These are phyloP conservation scores for Syzygium grande DNA, from an alignment of 345 rosid genomes.

Conservation along the genomic window DNA sequence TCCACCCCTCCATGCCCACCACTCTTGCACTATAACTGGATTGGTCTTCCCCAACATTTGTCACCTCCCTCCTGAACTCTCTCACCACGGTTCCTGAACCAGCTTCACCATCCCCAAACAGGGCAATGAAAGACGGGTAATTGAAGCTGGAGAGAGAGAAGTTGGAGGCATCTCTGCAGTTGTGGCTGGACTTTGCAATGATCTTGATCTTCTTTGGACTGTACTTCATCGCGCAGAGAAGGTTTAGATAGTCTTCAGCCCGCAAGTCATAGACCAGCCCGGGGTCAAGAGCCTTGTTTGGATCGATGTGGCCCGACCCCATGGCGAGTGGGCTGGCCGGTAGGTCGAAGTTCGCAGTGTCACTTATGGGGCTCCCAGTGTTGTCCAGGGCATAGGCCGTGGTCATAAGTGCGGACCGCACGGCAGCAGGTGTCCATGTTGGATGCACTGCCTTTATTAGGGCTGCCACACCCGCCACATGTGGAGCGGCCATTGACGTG, in stretches of 20 bases:
- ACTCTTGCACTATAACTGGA: constrained; percentile 32
- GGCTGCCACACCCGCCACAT: constrained; percentile 34
- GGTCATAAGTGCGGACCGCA: constrained; percentile 42
- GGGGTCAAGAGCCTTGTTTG: constrained; percentile 40
- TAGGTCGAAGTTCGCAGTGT: background rate
- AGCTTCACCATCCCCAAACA: constrained; percentile 10
- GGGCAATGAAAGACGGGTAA: constrained; percentile 50
- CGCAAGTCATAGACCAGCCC: constrained; percentile 48
- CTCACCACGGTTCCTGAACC: constrained; percentile 1
- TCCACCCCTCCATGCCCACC: constrained; percentile 33
- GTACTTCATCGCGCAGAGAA: constrained; percentile 44
- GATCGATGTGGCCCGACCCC: constrained; percentile 46
- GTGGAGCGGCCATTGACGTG: constrained; percentile 45
- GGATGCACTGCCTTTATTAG: constrained; percentile 27
- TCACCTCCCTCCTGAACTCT: constrained; percentile 33
- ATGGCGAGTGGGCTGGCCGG: constrained; percentile 54
- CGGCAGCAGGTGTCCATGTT: constrained; percentile 39
- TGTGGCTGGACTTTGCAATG: constrained; percentile 27
- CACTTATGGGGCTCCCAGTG: constrained; percentile 24
- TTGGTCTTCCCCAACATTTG: constrained; percentile 38
- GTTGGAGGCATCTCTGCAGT: constrained; percentile 20
- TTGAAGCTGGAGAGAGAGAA: constrained; percentile 25
- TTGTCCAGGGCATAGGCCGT: constrained; percentile 29
- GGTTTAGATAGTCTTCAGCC: constrained; percentile 34
- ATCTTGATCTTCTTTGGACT: constrained; percentile 20